A percentile compares a stretch with the other conserved stretches of the same genome.
These are phyloP conservation scores for Penicillium sp. DNA, from an alignment of 2,329 filamentous ascomycete genomes.

Conservation along the genomic window DNA sequence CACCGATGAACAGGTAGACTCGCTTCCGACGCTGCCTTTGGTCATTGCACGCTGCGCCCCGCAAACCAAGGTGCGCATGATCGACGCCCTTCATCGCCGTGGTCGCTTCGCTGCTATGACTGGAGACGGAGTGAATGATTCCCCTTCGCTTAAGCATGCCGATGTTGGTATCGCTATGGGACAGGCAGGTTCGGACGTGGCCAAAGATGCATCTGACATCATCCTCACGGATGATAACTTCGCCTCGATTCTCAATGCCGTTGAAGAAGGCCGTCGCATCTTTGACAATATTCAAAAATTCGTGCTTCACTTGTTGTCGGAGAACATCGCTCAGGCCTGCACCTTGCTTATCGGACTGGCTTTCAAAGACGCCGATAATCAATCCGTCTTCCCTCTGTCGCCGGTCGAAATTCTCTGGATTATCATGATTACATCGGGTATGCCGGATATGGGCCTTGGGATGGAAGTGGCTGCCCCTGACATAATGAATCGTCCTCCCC, in stretches of 20 bases:
- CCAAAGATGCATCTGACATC: constrained; percentile 64
- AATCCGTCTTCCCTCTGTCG: constrained; percentile 78
- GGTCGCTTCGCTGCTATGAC: constrained; percentile 78
- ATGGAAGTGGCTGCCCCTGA: constrained; percentile 71
- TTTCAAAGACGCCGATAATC: constrained; percentile 67
- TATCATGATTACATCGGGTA: constrained; percentile 82
- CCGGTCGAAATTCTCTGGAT: constrained; percentile 87
- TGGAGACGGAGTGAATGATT: constrained; percentile 82
- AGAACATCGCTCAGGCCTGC: constrained; percentile 79
- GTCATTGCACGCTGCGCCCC: constrained; percentile 58
- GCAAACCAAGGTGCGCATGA: constrained; percentile 75
- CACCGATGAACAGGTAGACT: constrained; percentile 66
- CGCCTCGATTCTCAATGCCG: constrained; percentile 75
- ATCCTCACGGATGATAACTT: constrained; percentile 77
- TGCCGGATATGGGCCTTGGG: constrained; percentile 82
- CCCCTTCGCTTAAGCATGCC: constrained; percentile 72
- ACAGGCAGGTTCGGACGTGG: constrained; percentile 72
- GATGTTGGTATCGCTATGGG: constrained; percentile 88
- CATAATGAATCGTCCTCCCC: constrained; percentile 74
- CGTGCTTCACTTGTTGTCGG: constrained; percentile 70
- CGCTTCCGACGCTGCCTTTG: constrained; percentile 52
- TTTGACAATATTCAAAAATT: constrained; percentile 88
- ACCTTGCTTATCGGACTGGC: constrained; percentile 74
- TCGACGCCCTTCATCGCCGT: constrained; percentile 57
- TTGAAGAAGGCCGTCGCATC: constrained; percentile 77